Base-by-base conservation (phyloP, 768 basidiomycete species). In the Tulasnella sp. region DNA sequence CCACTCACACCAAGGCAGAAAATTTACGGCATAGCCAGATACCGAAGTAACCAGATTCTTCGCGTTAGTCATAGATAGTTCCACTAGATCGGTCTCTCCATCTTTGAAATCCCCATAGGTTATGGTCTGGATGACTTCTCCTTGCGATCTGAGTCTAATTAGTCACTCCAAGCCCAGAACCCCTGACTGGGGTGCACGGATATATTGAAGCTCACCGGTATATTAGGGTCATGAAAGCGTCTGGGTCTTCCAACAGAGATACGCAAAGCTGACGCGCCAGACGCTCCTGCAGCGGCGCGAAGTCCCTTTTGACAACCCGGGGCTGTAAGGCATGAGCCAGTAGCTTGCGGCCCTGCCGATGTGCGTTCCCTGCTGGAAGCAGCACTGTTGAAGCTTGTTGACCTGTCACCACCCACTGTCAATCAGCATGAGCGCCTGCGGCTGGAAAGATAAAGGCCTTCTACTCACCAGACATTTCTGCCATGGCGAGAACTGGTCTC, bases 71-170 rank as follows among this genome's bases (percentile, higher is more conserved):
- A 34, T 34, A 7, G 45, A 25, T 48, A 49, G 30, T 10, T 49
- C 57, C 2, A 49, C 57, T 27, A 49, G 38, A 41, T 59, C 69
- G 42, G 68, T 67, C 31, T 75, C 61, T 31, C 73, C 72, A 9
- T 68, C 67, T 7, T 68, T 57, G 21, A 72, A 66, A 54, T 68
- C 65, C 1, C 71, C 68, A 24, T 73, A 72, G 15, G 65, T 63
- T 5, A 69, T 67, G 12, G 69, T 7, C 62, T 63, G 7, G 70
- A 69, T 50, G 66, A 69, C 25, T 70, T 53, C 29, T 70, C 68
- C 58, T 69, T 64, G 1, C 68, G 69, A 7, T 64, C 63, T 55
- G 70, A 72, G 48, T 65, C 65, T n/a, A n/a, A n/a, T n/a, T 59
- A 9, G 68, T 62, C 1, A 62, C 65, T 21, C n/a, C n/a, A n/a